phyloP scores from a whole-genome alignment of 75 land plant genomes.

The Cryptomeria japonica region DNA sequence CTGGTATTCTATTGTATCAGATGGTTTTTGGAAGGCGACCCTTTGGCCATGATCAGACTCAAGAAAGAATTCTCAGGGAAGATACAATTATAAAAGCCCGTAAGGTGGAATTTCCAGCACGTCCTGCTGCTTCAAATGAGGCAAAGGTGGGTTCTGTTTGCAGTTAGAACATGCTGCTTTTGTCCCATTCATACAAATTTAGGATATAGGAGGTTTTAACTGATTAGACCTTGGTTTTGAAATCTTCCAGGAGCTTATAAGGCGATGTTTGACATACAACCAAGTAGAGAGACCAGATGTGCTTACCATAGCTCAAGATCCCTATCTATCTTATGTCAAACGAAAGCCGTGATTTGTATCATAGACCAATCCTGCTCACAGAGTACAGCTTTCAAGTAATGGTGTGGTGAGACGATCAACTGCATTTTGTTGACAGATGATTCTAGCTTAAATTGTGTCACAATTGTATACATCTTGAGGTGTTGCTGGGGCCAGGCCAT shows the following conservation, averaged over 20 bases:
- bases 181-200: not conserved
- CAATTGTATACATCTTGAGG: not conserved
- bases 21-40: constrained; percentile 96
- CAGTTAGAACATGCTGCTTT: not conserved
- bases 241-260: constrained; percentile 73
- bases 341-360: constrained; percentile 37
- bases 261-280: constrained; percentile 85
- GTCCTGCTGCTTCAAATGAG: constrained; percentile 87
- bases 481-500: not conserved
- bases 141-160: constrained; percentile 68
- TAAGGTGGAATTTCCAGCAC: constrained; percentile 91
- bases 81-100: constrained; percentile 94
- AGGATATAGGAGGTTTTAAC: not conserved
- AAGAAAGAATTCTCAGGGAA: constrained; percentile 89
- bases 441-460: not conserved
- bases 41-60: constrained; percentile 95
- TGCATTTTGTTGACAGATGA: not conserved
- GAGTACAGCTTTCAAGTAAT: constrained; percentile 6
- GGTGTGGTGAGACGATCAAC: not conserved
- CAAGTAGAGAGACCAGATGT: constrained; percentile 97
- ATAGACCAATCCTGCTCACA: not conserved
- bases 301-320: constrained; percentile 85
- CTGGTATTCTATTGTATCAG: constrained; percentile 90
- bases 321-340: constrained; percentile 78
- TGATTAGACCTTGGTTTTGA: not conserved